phyloP scores from a whole-genome alignment of 1,284 basidiomycete genomes.

The Apiotrichum brassicae region DNA sequence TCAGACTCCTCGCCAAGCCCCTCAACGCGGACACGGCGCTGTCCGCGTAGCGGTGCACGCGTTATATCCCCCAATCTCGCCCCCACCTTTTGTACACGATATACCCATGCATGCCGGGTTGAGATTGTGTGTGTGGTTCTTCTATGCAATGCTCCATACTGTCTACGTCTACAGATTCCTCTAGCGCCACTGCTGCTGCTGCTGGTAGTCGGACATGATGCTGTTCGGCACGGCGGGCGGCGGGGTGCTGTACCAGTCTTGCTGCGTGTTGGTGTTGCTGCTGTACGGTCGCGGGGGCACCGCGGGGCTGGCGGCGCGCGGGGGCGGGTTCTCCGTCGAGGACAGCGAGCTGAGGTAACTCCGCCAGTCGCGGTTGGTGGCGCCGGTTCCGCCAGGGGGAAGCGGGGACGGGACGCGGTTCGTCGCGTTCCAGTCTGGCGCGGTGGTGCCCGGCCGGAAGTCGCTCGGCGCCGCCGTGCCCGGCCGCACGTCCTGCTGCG shows the following conservation, averaged over 20 bases:
- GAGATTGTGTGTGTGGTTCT: background rate
- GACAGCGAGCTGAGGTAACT: constrained; percentile 32
- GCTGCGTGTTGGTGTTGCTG: constrained; percentile 6
- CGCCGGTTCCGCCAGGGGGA: background rate
- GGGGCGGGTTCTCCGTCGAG: background rate
- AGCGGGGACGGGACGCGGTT: constrained; percentile 1
- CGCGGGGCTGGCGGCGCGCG: background rate
- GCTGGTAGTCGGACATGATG: constrained; percentile 1
- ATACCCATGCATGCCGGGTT: constrained; percentile 3
- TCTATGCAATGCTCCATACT: too few relatives aligned
- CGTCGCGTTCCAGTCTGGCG: background rate
- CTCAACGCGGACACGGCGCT: constrained; percentile 37
- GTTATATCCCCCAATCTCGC: background rate
- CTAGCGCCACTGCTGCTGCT: constrained; percentile 5
- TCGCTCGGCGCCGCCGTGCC: background rate
- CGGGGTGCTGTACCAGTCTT: constrained; percentile 7
- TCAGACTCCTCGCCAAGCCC: constrained; percentile 50
- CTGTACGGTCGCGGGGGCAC: constrained; percentile 8
- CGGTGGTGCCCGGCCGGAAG: constrained; percentile 4
- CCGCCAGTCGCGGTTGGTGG: constrained; percentile 30
- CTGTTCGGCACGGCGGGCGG: constrained; percentile 1
- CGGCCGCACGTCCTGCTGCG: constrained; percentile 1
- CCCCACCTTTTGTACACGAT: background rate
- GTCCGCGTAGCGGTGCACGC: background rate
- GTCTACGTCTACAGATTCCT: background rate